These are phyloP conservation scores for Phaffomyces antillensis DNA, from an alignment of 805 yeast species.

Conservation along the genomic window DNA sequence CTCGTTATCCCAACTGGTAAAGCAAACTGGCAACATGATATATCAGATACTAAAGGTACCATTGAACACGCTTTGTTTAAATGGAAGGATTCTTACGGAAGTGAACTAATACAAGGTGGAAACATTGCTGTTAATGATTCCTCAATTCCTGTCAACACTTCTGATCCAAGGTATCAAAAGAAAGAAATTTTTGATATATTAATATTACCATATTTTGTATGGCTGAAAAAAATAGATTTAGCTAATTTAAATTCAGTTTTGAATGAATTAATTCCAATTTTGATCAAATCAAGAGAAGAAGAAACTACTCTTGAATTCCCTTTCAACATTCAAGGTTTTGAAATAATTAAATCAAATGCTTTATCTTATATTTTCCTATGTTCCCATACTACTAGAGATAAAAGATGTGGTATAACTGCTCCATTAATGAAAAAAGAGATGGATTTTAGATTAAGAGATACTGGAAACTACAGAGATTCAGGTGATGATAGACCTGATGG, in stretches of 20 bases:
- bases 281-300: slow-evolving; percentile 25
- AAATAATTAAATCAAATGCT: slow-evolving; percentile 32
- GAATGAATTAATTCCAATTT: slow-evolving; percentile 33
- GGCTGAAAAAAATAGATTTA: slow-evolving; percentile 47
- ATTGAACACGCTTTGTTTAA: slow-evolving; percentile 37
- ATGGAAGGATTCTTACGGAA: slow-evolving; percentile 29
- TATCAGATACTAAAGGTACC: slow-evolving; percentile 41
- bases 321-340: slow-evolving; percentile 16
- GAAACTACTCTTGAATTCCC: slow-evolving; percentile 11
- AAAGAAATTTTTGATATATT: slow-evolving; percentile 51
- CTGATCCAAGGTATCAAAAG: slow-evolving; percentile 35
- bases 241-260: slow-evolving; percentile 39
- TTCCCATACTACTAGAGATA: slow-evolving; percentile 87
- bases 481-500: slow-evolving; percentile 76
- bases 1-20: slow-evolving; percentile 78
- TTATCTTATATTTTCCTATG: slow-evolving; percentile 63
- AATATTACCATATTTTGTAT: slow-evolving; percentile 66
- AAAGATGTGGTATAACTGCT: slow-evolving; percentile 90
- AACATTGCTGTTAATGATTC: slow-evolving; percentile 46
- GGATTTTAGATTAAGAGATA: slow-evolving; percentile 62
- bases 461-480: slow-evolving; percentile 65
- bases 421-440: slow-evolving; percentile 80
- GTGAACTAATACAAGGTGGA: slow-evolving; percentile 20
- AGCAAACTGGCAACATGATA: slow-evolving; percentile 78
- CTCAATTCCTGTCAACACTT: slow-evolving; percentile 42